Percentiles rank a stretch among this genome's conserved stretches.
Evolutionary conservation across 2,329 filamentous ascomycete genomes (phyloP).

Genomic region (Aspergillus brasiliensis): DNA sequence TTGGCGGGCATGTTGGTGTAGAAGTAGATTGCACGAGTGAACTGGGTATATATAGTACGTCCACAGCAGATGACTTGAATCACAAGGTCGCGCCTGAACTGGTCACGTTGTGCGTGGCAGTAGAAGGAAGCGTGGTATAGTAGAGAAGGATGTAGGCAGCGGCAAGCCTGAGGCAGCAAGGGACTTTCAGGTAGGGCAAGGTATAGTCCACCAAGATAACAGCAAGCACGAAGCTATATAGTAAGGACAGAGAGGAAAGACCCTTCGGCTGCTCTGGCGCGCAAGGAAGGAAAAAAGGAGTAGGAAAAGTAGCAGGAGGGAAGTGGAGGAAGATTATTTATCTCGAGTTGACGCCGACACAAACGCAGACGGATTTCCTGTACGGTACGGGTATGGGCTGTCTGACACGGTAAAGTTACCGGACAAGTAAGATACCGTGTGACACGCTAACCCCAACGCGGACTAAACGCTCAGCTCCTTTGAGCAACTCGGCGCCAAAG

Average conservation of each 20-base stretch:
- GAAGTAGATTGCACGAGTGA: not conserved
- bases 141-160: not conserved
- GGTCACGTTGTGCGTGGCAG: constrained; percentile 15
- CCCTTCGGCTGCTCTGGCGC: not conserved
- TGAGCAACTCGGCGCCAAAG: not conserved
- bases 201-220: not conserved
- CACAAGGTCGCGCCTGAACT: constrained; percentile 9
- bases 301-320: not conserved
- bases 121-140: constrained; percentile 1
- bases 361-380: not conserved
- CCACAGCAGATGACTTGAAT: not conserved
- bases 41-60: not conserved
- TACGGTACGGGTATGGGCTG: constrained; percentile 13
- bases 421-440: constrained; percentile 15
- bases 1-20: constrained; percentile 33
- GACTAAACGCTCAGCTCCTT: constrained; percentile 9
- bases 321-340: constrained; percentile 3
- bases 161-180: not conserved
- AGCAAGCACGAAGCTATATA: not conserved
- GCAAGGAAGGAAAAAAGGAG: not conserved
- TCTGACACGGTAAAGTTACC: constrained; percentile 15
- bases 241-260: not conserved
- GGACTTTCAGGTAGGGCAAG: not conserved
- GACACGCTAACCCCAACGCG: constrained; percentile 12
- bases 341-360: constrained; percentile 9